These are phyloP conservation scores for Fagopyrum tataricum DNA, from an alignment of 148 eudicot species.

Conservation along the genomic window DNA sequence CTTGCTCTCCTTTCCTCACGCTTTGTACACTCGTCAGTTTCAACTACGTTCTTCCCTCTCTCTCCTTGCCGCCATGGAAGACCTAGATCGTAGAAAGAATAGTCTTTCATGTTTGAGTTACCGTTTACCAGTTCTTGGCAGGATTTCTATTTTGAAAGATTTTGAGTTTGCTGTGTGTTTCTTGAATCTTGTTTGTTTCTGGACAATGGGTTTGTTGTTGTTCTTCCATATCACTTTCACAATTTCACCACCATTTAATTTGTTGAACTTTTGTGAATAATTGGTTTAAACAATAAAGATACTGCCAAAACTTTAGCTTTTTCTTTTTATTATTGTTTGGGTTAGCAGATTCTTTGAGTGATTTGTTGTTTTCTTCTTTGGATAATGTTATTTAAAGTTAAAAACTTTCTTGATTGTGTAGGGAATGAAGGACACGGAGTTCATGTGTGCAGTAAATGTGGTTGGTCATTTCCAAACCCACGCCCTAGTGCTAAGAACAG, in stretches of 20 bases:
- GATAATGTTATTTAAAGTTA: background rate
- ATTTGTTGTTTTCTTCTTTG: background rate
- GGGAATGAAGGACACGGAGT: conserved; percentile 48
- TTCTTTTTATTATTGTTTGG: background rate
- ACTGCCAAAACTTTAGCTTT: background rate
- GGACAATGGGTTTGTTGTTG: background rate
- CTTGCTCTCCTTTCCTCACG: conserved; percentile 9
- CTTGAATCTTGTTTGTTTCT: conserved; percentile 9
- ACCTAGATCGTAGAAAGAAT: conserved; percentile 26
- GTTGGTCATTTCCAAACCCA: conserved; percentile 73
- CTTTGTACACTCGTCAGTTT: conserved; percentile 9
- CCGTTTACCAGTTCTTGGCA: background rate
- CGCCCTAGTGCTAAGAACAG: conserved; percentile 74
- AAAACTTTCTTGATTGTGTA: conserved; percentile 10
- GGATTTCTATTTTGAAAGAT: background rate
- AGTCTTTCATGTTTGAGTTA: conserved; percentile 26
- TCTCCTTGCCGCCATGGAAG: conserved; percentile 29
- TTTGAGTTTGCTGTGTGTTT: background rate
- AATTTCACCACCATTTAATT: background rate
- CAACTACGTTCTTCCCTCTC: background rate
- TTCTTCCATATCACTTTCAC: conserved; percentile 7
- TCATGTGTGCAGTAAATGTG: conserved; percentile 58
- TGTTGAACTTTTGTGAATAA: background rate
- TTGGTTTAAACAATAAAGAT: background rate
- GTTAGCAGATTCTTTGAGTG: background rate